phyloP scores from a whole-genome alignment of 805 yeast genomes.

The Hanseniaspora valbyensis region DNA sequence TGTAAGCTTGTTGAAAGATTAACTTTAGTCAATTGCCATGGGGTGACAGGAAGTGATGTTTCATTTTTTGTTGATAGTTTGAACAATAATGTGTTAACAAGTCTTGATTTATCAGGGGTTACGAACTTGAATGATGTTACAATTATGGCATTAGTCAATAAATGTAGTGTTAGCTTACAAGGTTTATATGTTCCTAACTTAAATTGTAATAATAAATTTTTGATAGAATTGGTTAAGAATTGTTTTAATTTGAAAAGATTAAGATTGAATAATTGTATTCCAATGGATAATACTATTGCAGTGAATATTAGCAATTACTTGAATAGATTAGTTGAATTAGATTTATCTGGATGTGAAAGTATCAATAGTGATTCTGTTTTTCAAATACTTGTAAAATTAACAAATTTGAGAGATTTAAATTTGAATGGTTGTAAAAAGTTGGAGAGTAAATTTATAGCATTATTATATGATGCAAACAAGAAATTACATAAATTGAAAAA shows the following conservation, averaged over 20 bases:
- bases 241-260: constrained; percentile 10
- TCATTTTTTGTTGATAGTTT: constrained; percentile 1
- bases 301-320: not conserved
- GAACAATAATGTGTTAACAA: constrained; percentile 6
- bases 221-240: not conserved
- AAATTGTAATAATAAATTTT: not conserved
- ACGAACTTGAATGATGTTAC: not conserved
- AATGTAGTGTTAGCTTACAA: constrained; percentile 9
- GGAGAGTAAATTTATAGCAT: not conserved
- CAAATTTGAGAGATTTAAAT: constrained; percentile 10
- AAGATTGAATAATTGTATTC: not conserved
- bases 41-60: not conserved
- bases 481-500: constrained; percentile 2
- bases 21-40: constrained; percentile 4
- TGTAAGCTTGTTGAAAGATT: constrained; percentile 8
- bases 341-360: constrained; percentile 5
- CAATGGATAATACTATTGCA: not conserved
- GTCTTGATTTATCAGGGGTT: constrained; percentile 12
- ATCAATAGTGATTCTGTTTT: constrained; percentile 5
- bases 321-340: constrained; percentile 11
- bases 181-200: constrained; percentile 9
- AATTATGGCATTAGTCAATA: not conserved
- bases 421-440: constrained; percentile 13
- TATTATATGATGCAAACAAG: not conserved
- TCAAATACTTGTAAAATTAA: not conserved